Evolutionary conservation across 345 rosid species (phyloP).

Genomic region (Melastoma malabathricum): DNA sequence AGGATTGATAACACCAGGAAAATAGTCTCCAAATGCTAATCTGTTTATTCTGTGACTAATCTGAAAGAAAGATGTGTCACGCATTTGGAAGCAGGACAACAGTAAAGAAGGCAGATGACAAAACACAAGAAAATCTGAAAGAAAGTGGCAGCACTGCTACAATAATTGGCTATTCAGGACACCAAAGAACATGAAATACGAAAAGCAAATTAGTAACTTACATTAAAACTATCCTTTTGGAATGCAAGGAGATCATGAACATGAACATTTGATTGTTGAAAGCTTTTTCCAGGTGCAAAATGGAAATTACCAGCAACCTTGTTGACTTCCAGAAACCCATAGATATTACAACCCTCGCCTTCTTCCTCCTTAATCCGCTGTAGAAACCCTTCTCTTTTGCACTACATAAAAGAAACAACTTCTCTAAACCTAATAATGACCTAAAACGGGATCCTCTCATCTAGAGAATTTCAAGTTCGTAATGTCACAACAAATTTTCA

Average conservation of each 20-base stretch:
- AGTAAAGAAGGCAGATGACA: background rate
- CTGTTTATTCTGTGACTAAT: conserved; percentile 81
- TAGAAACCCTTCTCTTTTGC: conserved; percentile 89
- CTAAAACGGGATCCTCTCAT: no score
- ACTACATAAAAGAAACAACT: conserved; percentile 23
- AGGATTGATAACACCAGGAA: conserved; percentile 91
- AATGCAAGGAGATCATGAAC: conserved; percentile 77
- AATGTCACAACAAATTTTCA: background rate
- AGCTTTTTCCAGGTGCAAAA: conserved; percentile 98
- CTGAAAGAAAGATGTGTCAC: conserved; percentile 21
- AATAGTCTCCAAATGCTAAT: conserved; percentile 71
- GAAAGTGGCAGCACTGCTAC: background rate
- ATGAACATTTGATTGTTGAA: conserved; percentile 77
- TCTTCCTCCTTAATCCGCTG: conserved; percentile 85
- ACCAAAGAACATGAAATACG: background rate
- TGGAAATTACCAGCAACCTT: conserved; percentile 96
- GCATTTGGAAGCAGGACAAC: background rate
- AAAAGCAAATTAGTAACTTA: conserved; percentile 19
- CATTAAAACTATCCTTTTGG: conserved; percentile 81
- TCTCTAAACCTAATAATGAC: no score
- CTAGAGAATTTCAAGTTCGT: no score
- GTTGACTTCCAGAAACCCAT: conserved; percentile 86
- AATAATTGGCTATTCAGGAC: background rate
- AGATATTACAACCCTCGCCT: conserved; percentile 91
- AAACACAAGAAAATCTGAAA: background rate